phyloP scores from a whole-genome alignment of 2,329 filamentous ascomycete genomes.

The Epicoccum sorghinum region DNA sequence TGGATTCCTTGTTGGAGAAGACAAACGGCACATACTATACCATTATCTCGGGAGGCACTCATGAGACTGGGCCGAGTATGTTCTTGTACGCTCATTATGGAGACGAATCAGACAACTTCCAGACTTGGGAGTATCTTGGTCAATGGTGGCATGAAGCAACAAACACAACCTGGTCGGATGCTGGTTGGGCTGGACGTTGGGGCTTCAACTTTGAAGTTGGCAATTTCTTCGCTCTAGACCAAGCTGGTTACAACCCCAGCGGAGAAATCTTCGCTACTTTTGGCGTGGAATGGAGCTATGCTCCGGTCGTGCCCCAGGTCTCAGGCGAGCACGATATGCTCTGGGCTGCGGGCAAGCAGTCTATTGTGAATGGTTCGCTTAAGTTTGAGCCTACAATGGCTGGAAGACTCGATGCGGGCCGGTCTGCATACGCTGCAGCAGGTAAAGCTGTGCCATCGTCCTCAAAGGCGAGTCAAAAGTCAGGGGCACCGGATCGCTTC shows the following conservation, averaged over 20 bases:
- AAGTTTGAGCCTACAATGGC: constrained; percentile 51
- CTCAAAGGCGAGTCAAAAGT: constrained; percentile 47
- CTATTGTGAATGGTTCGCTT: constrained; percentile 31
- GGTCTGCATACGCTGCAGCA: constrained; percentile 52
- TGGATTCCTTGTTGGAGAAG: constrained; percentile 47
- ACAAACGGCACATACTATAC: constrained; percentile 47
- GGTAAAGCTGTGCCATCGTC: constrained; percentile 50
- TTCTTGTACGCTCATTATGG: constrained; percentile 50
- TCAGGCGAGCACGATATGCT: constrained; percentile 51
- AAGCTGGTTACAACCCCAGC: constrained; percentile 48
- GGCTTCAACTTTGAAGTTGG: constrained; percentile 55
- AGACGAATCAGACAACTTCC: constrained; percentile 40
- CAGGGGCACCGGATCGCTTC: constrained; percentile 51
- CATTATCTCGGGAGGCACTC: constrained; percentile 50
- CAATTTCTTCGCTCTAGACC: constrained; percentile 52
- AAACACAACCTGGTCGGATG: constrained; percentile 31
- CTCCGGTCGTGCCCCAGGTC: constrained; percentile 49
- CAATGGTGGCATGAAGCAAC: constrained; percentile 51
- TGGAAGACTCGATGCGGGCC: constrained; percentile 51
- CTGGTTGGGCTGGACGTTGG: constrained; percentile 32
- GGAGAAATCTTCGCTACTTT: constrained; percentile 52
- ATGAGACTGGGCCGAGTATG: constrained; percentile 46
- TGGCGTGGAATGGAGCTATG: constrained; percentile 53
- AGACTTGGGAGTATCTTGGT: constrained; percentile 48
- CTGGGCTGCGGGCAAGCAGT: constrained; percentile 50